Evolutionary conservation across 2,329 filamentous ascomycete species (phyloP).

Genomic region (Cordyceps farinosa): DNA sequence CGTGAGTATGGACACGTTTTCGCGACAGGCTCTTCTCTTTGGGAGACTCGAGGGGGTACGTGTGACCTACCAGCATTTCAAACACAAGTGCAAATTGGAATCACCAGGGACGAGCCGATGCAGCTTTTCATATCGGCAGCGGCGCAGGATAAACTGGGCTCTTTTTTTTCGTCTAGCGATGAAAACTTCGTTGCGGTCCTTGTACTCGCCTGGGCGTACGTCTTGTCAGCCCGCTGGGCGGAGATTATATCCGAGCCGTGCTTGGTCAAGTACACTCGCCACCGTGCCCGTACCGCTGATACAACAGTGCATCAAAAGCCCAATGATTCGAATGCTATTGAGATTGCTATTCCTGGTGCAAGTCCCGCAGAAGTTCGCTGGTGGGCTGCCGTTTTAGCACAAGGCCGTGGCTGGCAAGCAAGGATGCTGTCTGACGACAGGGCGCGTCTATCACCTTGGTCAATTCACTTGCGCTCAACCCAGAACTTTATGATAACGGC

Average conservation of each 20-base stretch:
- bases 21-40: no score
- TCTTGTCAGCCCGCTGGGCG: slow-evolving; percentile 1
- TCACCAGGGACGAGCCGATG: neutral
- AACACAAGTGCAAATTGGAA: neutral
- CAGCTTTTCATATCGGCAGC: no score
- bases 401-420: neutral
- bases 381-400: slow-evolving; percentile 1
- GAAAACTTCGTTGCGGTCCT: neutral
- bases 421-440: neutral
- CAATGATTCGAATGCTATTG: neutral
- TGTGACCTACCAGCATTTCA: no score
- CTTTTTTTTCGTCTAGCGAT: neutral
- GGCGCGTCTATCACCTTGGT: neutral
- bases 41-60: no score
- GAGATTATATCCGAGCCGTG: neutral
- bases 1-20: no score
- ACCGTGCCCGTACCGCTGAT: neutral
- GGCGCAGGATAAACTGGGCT: no score
- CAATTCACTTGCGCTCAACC: neutral
- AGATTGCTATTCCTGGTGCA: neutral
- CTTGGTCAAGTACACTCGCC: neutral
- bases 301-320: no score
- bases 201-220: neutral
- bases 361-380: neutral
- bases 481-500: neutral